phyloP scores from a whole-genome alignment of 1,284 basidiomycete species.

The Ganoderma multipileum region DNA sequence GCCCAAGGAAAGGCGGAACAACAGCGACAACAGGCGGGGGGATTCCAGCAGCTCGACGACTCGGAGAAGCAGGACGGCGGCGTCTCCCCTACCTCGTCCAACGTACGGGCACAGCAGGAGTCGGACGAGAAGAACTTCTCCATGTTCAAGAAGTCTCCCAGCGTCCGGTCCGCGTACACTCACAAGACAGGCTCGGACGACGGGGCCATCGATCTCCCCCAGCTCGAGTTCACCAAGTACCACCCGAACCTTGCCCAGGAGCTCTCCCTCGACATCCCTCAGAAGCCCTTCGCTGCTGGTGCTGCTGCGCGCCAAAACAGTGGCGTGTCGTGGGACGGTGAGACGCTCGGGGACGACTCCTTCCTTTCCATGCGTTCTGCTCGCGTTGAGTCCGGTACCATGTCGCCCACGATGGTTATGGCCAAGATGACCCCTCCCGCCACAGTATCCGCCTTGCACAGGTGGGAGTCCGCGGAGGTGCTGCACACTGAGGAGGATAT shows the following conservation, averaged over 20 bases:
- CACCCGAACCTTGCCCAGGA: constrained; percentile 62
- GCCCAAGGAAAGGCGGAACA: constrained; percentile 31
- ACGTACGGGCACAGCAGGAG: constrained; percentile 29
- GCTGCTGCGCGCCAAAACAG: constrained; percentile 42
- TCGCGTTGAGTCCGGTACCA: constrained; percentile 54
- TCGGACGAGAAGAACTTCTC: constrained; percentile 41
- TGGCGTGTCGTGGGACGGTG: constrained; percentile 61
- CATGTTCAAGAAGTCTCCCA: constrained; percentile 74
- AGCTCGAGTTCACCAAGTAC: constrained; percentile 52
- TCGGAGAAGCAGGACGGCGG: constrained; percentile 34
- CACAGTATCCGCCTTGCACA: constrained; percentile 55
- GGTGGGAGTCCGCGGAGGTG: constrained; percentile 77
- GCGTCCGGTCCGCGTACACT: constrained; percentile 52
- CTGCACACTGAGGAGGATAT: constrained; percentile 49
- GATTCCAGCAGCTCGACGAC: constrained; percentile 30
- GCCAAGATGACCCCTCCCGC: constrained; percentile 68
- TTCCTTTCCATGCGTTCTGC: constrained; percentile 54
- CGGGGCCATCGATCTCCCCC: constrained; percentile 46
- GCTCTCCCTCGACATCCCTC: constrained; percentile 48
- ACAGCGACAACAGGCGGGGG: constrained; percentile 26
- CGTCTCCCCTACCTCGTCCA: constrained; percentile 23
- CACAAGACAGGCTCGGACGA: constrained; percentile 39
- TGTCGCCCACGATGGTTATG: constrained; percentile 48
- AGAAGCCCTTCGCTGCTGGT: constrained; percentile 45
- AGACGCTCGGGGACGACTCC: constrained; percentile 54